Evolutionary conservation across 257 asterid genomes (phyloP), one percentile per base, ranked within the genome.

Genomic region (Solanum virginianum): DNA sequence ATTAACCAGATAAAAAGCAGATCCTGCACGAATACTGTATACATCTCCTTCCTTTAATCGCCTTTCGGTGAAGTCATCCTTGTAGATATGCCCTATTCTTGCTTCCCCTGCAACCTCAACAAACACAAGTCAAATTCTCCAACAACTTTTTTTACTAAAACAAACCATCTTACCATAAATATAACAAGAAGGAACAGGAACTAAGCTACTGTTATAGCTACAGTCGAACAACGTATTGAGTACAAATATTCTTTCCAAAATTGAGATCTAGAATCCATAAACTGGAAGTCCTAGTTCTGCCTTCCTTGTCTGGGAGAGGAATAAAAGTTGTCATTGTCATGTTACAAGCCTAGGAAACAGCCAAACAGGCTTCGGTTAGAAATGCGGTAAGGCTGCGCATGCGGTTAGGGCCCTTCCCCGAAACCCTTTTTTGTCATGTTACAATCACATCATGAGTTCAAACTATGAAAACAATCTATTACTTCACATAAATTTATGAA

Each of bases 1-100:
- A 39, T 96, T 96, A 24, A 89, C 86, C 57, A 96, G 24, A 85
- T 96, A 96, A 87, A 96, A 96, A n/a, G 98, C 91, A 0, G 97
- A 92, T 1, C 99, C 99, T 0, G 98, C 94, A 12, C 43, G 92
- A 43, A 96, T 90, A 53, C 93, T 86, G 83, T 93, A 95, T 8
- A 96, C 85, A 89, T 96, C 99, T 24, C 99, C 99, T 26, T 85
- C 79, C 86, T 87, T 92, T 84, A 96, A 54, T 45, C 2, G 68
- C 86, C 84, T 94, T 69, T 96, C 99, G 82, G 89, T 95, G 32
- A 94, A 88, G 26, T 91, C 91, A 88, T 93, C 98, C 77, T 94
- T 90, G 90, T 93, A 90, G 45, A 96, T 91, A 72, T 90, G 90
- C 29, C 99, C 99, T 43, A 96, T 84, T 88, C 88, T 94, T 51